Percentiles rank a stretch among this genome's conserved stretches.
These are phyloP conservation scores for Colletotrichum gloeosporioides DNA, from an alignment of 2,329 filamentous ascomycete species.

Conservation along the genomic window DNA sequence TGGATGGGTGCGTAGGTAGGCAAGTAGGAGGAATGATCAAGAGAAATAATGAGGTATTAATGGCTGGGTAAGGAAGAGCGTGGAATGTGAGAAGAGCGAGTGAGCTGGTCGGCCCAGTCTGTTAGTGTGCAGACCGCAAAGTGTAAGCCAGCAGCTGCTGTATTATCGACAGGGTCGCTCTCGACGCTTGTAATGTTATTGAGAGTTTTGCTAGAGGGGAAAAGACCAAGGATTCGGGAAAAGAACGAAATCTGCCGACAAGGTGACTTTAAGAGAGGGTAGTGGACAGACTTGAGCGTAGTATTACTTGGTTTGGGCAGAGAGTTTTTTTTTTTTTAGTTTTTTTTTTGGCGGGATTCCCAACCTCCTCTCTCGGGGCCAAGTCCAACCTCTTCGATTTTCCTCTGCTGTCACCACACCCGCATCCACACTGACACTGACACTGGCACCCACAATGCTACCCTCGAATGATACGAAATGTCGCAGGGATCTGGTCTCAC, in stretches of 20 bases:
- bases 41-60: conserved; percentile 15
- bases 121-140: conserved; percentile 11
- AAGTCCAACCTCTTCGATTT: conserved; percentile 21
- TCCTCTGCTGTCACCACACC: conserved; percentile 17
- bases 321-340: no score
- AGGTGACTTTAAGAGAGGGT: conserved; percentile 17
- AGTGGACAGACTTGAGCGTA: background rate
- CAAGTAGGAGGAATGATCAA: conserved; percentile 1
- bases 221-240: conserved; percentile 3
- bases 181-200: background rate
- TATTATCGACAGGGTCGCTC: background rate
- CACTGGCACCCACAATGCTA: conserved; percentile 13
- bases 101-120: conserved; percentile 15
- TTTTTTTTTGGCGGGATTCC: conserved; percentile 16
- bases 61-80: background rate
- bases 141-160: background rate
- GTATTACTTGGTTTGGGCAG: conserved; percentile 15
- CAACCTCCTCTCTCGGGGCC: conserved; percentile 15
- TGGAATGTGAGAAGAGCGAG: background rate
- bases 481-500: conserved; percentile 17
- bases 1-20: background rate
- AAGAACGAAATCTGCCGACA: conserved; percentile 9
- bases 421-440: background rate
- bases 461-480: conserved; percentile 12
- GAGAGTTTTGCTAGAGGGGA: background rate